Evolutionary conservation across 2,329 filamentous ascomycete species (phyloP).

Genomic region (Bretziella fagacearum): DNA sequence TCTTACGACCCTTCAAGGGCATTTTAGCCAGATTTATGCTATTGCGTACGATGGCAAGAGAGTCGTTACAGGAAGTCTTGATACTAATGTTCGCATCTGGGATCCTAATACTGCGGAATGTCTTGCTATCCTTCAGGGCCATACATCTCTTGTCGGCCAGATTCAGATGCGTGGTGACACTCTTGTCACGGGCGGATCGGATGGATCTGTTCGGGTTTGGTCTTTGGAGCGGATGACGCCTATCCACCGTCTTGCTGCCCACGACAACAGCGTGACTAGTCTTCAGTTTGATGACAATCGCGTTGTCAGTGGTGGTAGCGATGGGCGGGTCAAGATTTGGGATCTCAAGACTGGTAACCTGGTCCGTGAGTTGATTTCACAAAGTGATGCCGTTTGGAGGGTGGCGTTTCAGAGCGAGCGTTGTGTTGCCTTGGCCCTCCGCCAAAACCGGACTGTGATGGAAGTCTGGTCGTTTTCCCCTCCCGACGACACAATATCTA

Average conservation of each 20-base stretch:
- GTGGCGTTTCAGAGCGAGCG: conserved; percentile 98
- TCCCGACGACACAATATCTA: conserved; percentile 28
- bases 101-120: conserved; percentile 80
- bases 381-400: conserved; percentile 90
- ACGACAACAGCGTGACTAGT: conserved; percentile 96
- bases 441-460: conserved; percentile 81
- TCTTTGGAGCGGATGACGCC: conserved; percentile 78
- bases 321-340: conserved; percentile 98
- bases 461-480: conserved; percentile 97
- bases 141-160: conserved; percentile 92
- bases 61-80: conserved; percentile 86
- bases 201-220: conserved; percentile 93
- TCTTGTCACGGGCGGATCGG: conserved; percentile 86
- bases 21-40: conserved; percentile 98
- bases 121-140: conserved; percentile 82
- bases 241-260: conserved; percentile 85
- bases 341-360: conserved; percentile 81
- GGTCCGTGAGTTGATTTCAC: conserved; percentile 77
- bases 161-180: conserved; percentile 91
- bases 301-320: conserved; percentile 88
- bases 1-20: conserved; percentile 72
- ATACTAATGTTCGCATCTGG: conserved; percentile 96
- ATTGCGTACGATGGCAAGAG: conserved; percentile 91
- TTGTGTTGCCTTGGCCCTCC: conserved; percentile 83
- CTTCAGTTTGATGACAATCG: conserved; percentile 92